Evolutionary conservation across 2,329 filamentous ascomycete genomes (phyloP).

Genomic region (Colletotrichum sp.): DNA sequence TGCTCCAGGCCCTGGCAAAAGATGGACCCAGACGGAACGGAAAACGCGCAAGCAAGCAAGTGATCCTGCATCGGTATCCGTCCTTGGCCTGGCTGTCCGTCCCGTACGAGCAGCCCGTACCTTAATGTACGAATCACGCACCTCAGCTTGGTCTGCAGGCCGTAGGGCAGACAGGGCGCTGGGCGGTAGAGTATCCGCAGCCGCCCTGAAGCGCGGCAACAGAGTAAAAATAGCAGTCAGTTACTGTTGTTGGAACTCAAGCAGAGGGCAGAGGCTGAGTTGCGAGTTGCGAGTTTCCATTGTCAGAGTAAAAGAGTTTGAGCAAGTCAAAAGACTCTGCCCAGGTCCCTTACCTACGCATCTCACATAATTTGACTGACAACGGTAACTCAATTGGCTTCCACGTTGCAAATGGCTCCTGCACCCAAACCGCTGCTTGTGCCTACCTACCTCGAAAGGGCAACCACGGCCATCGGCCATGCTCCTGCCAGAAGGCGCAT

Average conservation of each 20-base stretch:
- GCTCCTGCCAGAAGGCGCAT: not conserved
- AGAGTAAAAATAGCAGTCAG: not conserved
- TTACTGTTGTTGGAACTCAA: not conserved
- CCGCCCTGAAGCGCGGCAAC: not conserved
- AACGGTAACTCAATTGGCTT: not conserved
- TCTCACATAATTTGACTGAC: not conserved
- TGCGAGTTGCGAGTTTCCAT: not conserved
- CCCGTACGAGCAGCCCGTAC: not conserved
- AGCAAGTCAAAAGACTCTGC: not conserved
- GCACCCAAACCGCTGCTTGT: not conserved
- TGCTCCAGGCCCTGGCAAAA: not conserved
- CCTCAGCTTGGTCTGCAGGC: not conserved
- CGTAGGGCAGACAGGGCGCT: not conserved
- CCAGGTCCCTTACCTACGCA: not conserved
- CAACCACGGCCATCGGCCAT: not conserved
- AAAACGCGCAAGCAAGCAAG: slow-evolving; percentile 2
- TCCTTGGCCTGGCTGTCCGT: not conserved
- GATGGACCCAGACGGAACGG: slow-evolving; percentile 11
- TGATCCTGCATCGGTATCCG: not conserved
- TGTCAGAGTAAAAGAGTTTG: not conserved
- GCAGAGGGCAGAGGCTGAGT: not conserved
- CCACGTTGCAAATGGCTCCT: not conserved
- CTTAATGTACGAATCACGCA: not conserved
- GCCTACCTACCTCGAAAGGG: not conserved
- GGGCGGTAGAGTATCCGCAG: not conserved